Evolutionary conservation across 1,139 yeast genomes (phyloP).

Genomic region (Yamadazyma trypodendri): DNA sequence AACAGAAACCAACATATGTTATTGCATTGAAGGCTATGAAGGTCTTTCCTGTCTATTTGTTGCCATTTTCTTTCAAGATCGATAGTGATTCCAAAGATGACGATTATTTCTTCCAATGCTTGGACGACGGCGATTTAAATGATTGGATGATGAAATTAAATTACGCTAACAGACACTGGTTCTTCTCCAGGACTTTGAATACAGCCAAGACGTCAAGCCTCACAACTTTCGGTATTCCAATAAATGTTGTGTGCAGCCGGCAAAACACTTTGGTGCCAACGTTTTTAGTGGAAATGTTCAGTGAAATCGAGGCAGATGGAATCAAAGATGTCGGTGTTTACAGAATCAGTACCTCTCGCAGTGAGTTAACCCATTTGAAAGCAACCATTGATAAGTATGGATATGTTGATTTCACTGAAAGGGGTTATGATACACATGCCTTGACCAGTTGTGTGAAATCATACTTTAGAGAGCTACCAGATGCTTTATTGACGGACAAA

Average conservation of each 20-base stretch:
- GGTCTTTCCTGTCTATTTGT: conserved; percentile 54
- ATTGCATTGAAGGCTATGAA: conserved; percentile 54
- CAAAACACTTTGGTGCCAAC: conserved; percentile 64
- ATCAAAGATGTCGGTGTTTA: conserved; percentile 89
- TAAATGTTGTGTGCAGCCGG: conserved; percentile 69
- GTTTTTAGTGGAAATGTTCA: conserved; percentile 62
- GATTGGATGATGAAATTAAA: conserved; percentile 67
- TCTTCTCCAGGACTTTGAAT: conserved; percentile 43
- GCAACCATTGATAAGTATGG: conserved; percentile 73
- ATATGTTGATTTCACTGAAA: conserved; percentile 54
- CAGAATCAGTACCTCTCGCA: conserved; percentile 86
- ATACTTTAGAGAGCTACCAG: conserved; percentile 85
- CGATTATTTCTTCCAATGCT: conserved; percentile 70
- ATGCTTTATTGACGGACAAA: conserved; percentile 67
- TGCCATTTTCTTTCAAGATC: conserved; percentile 61
- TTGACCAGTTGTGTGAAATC: conserved; percentile 88
- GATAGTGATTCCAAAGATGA: conserved; percentile 46
- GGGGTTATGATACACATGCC: conserved; percentile 81
- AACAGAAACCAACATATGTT: conserved; percentile 56
- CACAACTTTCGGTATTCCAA: conserved; percentile 86
- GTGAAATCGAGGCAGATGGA: conserved; percentile 80
- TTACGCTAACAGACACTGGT: conserved; percentile 58
- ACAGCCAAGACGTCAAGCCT: conserved; percentile 17
- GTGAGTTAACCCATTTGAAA: conserved; percentile 70
- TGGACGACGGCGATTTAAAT: conserved; percentile 59